phyloP scores from a whole-genome alignment of 768 basidiomycete genomes.

The Galerina sulciceps region DNA sequence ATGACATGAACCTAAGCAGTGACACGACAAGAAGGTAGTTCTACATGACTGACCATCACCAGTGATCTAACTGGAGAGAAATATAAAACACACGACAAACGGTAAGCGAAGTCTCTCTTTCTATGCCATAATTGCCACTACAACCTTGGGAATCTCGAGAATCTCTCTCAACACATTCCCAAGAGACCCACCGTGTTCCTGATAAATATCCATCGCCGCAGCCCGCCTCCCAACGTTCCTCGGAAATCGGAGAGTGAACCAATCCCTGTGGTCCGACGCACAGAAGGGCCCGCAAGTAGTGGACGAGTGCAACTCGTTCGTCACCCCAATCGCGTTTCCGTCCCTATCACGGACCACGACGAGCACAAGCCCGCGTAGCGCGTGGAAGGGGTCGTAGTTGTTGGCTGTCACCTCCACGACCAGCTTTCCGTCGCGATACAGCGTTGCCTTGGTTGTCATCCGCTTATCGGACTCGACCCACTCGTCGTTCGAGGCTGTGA shows the following conservation, averaged over 20 bases:
- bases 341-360: neutral
- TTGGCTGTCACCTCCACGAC: neutral
- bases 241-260: neutral
- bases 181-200: neutral
- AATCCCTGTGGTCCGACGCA: neutral
- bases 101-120: no score
- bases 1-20: no score
- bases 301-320: neutral
- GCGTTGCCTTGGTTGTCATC: neutral
- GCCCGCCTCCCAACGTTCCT: neutral
- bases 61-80: no score
- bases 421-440: neutral
- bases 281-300: neutral
- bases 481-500: neutral
- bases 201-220: neutral
- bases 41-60: no score
- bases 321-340: neutral
- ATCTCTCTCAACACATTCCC: neutral
- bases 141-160: neutral
- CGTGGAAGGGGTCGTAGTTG: neutral
- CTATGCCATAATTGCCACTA: neutral
- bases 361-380: neutral
- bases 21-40: no score
- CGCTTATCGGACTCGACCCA: neutral
- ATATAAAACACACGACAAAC: no score